Evolutionary conservation across 2,329 filamentous ascomycete species (phyloP), one percentile per base, ranked within the genome.

Genomic region (Pseudohalonectria lignicola): DNA sequence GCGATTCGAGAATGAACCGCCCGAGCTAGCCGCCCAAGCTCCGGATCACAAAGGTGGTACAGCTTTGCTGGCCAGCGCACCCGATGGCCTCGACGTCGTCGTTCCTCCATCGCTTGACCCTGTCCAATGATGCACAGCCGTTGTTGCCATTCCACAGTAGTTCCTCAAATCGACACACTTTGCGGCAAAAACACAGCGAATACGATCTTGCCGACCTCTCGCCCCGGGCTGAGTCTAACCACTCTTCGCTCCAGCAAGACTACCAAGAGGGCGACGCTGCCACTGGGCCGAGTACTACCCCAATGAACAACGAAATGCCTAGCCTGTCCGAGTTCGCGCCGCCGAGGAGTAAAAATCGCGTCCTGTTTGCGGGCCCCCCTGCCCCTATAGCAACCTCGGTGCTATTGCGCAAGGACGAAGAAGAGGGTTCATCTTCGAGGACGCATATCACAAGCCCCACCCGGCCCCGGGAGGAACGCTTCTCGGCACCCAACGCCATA

Each of bases 371-470:
- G 3, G 67, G 67, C 1, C 69, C 69, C 1, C 69, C 69, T 0
- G 67, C 69, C 1, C 69, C 69, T 4, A 72, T 74, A 40, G 60
- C 64, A 2, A 45, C 54, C 5, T 70, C 69, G 0, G 54, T 60
- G 3, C 41, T 64, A 16, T 39, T 64, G 3, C 54, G 56, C 39
- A 44, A 50, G 16, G 54, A 57, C n/a, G 50, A 52, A 19, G 55
- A 57, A 34, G 9, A n/a, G n/a, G n/a, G n/a, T n/a, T n/a, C n/a
- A n/a, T n/a, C n/a, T n/a, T n/a, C n/a, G n/a, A n/a, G n/a, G n/a
- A n/a, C n/a, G n/a, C n/a, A n/a, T n/a, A n/a, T n/a, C n/a, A n/a
- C n/a, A n/a, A n/a, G n/a, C n/a, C n/a, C n/a, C n/a, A n/a, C n/a
- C n/a, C n/a, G n/a, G n/a, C n/a, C n/a, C n/a, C n/a, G n/a, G n/a